These are phyloP conservation scores for Pichia sp. DNA, from an alignment of 1,139 yeast genomes.

Conservation along the genomic window DNA sequence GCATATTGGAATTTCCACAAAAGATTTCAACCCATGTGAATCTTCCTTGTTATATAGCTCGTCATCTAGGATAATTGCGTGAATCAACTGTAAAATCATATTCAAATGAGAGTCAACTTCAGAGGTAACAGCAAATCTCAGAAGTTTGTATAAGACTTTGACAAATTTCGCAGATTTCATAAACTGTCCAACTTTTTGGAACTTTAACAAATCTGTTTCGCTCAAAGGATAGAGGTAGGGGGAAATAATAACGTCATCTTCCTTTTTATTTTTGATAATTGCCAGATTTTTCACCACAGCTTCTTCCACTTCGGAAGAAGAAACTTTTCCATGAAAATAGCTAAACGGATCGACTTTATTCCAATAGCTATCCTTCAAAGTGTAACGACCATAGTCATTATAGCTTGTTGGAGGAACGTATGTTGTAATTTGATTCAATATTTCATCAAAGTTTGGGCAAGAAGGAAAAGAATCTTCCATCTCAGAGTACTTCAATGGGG, in stretches of 20 bases:
- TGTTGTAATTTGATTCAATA: constrained; percentile 52
- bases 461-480: constrained; percentile 34
- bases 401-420: constrained; percentile 62
- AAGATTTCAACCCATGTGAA: constrained; percentile 40
- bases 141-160: constrained; percentile 51
- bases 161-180: constrained; percentile 51
- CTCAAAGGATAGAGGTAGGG: constrained; percentile 38
- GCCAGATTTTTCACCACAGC: constrained; percentile 35
- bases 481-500: constrained; percentile 44
- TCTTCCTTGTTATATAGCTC: constrained; percentile 40
- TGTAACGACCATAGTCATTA: constrained; percentile 65
- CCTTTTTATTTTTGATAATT: constrained; percentile 33
- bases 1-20: constrained; percentile 52
- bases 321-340: constrained; percentile 23
- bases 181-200: constrained; percentile 42
- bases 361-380: constrained; percentile 55
- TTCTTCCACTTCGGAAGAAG: constrained; percentile 41
- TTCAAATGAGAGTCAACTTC: constrained; percentile 46
- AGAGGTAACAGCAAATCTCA: constrained; percentile 47
- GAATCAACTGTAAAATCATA: constrained; percentile 60
- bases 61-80: constrained; percentile 59
- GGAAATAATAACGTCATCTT: constrained; percentile 43
- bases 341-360: constrained; percentile 57
- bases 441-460: constrained; percentile 38
- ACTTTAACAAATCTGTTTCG: constrained; percentile 27